Conservation (phyloP, 2,329 filamentous ascomycete genomes). For the Aspergillus versicolor region DNA sequence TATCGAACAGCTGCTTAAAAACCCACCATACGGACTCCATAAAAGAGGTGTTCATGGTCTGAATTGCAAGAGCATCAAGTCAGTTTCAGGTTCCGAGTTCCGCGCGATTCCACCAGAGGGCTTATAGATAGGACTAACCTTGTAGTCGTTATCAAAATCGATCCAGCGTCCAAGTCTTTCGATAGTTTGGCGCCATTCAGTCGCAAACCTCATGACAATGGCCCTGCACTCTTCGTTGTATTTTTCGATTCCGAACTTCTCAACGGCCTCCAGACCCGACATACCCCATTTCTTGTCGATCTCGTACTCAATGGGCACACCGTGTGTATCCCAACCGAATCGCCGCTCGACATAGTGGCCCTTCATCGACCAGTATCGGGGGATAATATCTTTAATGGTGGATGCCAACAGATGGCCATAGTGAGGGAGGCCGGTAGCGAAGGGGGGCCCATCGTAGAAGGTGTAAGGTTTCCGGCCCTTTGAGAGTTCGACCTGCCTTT, state of each 20-base stretch:
- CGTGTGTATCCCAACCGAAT: constrained; percentile 96
- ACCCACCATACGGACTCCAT: constrained; percentile 99
- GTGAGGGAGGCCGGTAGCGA: constrained; percentile 69
- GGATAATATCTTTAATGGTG: constrained; percentile 96
- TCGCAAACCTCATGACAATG: constrained; percentile 88
- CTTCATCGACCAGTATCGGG: constrained; percentile 96
- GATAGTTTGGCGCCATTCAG: constrained; percentile 85
- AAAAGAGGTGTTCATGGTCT: constrained; percentile 91
- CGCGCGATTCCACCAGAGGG: neutral
- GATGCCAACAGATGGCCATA: constrained; percentile 81
- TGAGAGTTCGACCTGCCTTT: constrained; percentile 82
- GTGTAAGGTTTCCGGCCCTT: constrained; percentile 81
- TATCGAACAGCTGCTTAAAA: constrained; percentile 89
- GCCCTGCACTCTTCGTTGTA: constrained; percentile 91
- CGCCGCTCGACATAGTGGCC: constrained; percentile 87
- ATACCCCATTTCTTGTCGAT: constrained; percentile 96
- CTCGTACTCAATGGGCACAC: constrained; percentile 92
- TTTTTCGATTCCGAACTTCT: constrained; percentile 78
- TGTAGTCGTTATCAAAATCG: constrained; percentile 97
- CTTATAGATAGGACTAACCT: constrained; percentile 50
- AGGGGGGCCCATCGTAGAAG: constrained; percentile 88
- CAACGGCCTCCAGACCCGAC: constrained; percentile 81
- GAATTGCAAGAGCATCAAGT: constrained; percentile 7
- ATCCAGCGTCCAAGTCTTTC: constrained; percentile 92
- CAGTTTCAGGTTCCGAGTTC: neutral